phyloP scores from a whole-genome alignment of 164 flowering plant species.

The Litsea cubeba region DNA sequence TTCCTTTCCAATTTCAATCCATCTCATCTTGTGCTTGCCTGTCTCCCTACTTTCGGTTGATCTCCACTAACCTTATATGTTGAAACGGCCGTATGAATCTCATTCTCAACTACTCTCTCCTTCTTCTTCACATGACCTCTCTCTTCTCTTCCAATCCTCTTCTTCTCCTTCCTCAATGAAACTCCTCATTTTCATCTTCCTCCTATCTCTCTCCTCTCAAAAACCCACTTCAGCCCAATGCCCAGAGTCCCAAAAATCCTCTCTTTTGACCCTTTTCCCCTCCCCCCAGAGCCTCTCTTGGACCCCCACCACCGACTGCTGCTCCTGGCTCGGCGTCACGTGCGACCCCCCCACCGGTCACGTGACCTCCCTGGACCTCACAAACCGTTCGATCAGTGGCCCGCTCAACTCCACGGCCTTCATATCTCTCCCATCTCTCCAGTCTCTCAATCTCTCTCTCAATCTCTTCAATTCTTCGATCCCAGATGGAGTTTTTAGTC shows the following conservation, averaged over 20 bases:
- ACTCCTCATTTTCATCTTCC: background rate
- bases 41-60: too few relatives aligned
- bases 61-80: too few relatives aligned
- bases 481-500: conserved; percentile 30
- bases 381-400: conserved; percentile 22
- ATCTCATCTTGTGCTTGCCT: too few relatives aligned
- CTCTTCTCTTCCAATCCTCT: background rate
- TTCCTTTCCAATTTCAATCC: too few relatives aligned
- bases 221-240: background rate
- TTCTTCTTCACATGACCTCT: background rate
- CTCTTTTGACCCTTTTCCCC: conserved; percentile 1
- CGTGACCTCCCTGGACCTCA: conserved; percentile 32
- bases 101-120: background rate
- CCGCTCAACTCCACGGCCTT: background rate
- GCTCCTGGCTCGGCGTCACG: conserved; percentile 32
- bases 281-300: conserved; percentile 25
- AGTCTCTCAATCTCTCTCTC: conserved; percentile 32
- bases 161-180: background rate
- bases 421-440: conserved; percentile 10
- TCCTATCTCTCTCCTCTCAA: background rate
- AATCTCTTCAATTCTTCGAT: conserved; percentile 28
- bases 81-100: too few relatives aligned
- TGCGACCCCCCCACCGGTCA: conserved; percentile 26
- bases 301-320: conserved; percentile 29
- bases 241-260: background rate